These are phyloP conservation scores for Sistotremastrum niveocremeum DNA, from an alignment of 768 basidiomycete species.

Conservation along the genomic window DNA sequence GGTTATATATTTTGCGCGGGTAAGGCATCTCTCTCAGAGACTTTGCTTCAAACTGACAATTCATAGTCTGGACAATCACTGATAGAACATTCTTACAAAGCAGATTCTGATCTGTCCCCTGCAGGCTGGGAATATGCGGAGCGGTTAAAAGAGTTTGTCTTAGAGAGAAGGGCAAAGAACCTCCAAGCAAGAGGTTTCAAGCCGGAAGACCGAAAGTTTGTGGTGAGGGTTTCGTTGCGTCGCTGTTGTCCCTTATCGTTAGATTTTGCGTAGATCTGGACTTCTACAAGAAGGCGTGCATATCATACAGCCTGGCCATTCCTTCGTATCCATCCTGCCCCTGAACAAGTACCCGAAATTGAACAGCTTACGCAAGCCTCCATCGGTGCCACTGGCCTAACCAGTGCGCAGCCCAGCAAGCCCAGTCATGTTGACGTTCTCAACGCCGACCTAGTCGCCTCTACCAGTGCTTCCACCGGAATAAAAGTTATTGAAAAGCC, in stretches of 20 bases:
- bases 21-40: constrained; percentile 24
- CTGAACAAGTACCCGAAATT: no score
- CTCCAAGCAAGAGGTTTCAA: constrained; percentile 58
- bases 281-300: constrained; percentile 82
- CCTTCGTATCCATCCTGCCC: constrained; percentile 14
- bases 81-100: constrained; percentile 98
- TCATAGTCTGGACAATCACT: constrained; percentile 90
- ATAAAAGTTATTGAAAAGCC: constrained; percentile 89
- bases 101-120: constrained; percentile 91
- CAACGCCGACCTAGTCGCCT: not conserved
- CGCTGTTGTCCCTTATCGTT: not conserved
- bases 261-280: constrained; percentile 66
- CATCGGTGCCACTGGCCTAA: not conserved
- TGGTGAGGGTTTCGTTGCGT: constrained; percentile 31
- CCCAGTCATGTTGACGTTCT: not conserved
- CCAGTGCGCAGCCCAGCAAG: not conserved
- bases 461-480: constrained; percentile 17
- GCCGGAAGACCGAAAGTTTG: constrained; percentile 44
- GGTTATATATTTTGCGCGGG: constrained; percentile 93
- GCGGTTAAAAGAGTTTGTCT: constrained; percentile 77
- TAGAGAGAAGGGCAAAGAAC: constrained; percentile 66
- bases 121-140: constrained; percentile 95
- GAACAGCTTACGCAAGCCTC: not conserved
- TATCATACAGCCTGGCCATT: constrained; percentile 98
- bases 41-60: not conserved